Base-by-base conservation (phyloP, 805 yeast genomes). In the Wickerhamiella vanderwaltii region DNA sequence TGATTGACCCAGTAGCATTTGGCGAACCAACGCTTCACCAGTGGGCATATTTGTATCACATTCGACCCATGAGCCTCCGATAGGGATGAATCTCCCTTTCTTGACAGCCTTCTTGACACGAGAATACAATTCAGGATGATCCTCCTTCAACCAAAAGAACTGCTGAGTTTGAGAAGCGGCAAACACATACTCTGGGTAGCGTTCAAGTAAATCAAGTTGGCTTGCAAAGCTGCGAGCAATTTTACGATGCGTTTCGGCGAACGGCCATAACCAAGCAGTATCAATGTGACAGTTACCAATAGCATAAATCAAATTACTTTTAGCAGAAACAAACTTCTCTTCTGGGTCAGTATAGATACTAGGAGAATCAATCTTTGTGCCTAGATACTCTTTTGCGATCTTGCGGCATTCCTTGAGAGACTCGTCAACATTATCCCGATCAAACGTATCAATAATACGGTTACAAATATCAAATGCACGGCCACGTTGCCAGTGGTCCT, bases 251-350 rank as follows among this genome's bases (percentile, higher is more conserved):
- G 97, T 85, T 58, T 91, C 96, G 2, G 94, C 96, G 66, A 80
- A 88, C n/a, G 96, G 97, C 98, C 98, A 88, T 45, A 86, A 68
- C 98, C 98, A 88, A 12, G 97, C 97, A 13, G 97, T 88, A 56
- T 88, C 98, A 51, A 87, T 87, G 59, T 87, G 97, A 59, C 97
- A 91, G 58, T 91, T 83, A 32, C 98, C 98, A 49, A 91, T 71
- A 6, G 83, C 94, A 59, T 66, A 79, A 9, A 87, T 95, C 23
- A 54, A 51, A 45, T 51, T 64, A 32, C 53, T 47, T 29, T 49
- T 52, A 42, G 55, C 41, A 44, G 52, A 38, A 2, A 33, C 12
- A 16, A 39, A 23, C 29, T 60, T 54, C 13, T 56, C 64, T 22
- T 67, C 65, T 9, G 31, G 22, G 7, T 23, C 23, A 7, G 17